phyloP scores from a whole-genome alignment of 176 grass and related monocot genomes.

The Ananas comosus region DNA sequence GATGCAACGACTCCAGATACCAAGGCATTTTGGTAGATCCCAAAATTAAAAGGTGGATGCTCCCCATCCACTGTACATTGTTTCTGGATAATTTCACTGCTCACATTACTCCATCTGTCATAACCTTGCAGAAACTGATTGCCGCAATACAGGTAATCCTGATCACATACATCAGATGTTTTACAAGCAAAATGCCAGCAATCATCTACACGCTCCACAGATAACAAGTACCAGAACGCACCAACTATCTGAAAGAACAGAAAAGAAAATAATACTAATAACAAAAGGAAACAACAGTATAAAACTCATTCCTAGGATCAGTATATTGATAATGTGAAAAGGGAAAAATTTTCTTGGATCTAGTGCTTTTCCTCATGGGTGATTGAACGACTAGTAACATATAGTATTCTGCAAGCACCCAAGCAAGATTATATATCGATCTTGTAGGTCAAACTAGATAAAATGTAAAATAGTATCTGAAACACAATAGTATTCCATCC shows the following conservation, averaged over 20 bases:
- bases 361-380: background rate
- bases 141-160: constrained; percentile 72
- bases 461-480: no score
- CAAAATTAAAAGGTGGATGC: constrained; percentile 43
- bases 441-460: no score
- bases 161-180: constrained; percentile 30
- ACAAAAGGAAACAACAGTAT: background rate
- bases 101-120: constrained; percentile 46
- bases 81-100: constrained; percentile 26
- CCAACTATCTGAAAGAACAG: constrained; percentile 55
- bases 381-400: background rate
- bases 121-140: constrained; percentile 11
- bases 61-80: constrained; percentile 36
- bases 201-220: constrained; percentile 52
- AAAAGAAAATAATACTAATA: constrained; percentile 1
- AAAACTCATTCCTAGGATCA: no score
- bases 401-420: background rate
- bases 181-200: constrained; percentile 59
- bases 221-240: constrained; percentile 78
- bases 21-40: constrained; percentile 58
- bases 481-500: no score
- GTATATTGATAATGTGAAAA: background rate
- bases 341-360: background rate
- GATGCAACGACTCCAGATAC: constrained; percentile 48
- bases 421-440: background rate